A percentile compares a stretch with the other conserved stretches of the same genome.
phyloP scores from a whole-genome alignment of 495 filamentous ascomycete species.

The Rostrohypoxylon terebratum region DNA sequence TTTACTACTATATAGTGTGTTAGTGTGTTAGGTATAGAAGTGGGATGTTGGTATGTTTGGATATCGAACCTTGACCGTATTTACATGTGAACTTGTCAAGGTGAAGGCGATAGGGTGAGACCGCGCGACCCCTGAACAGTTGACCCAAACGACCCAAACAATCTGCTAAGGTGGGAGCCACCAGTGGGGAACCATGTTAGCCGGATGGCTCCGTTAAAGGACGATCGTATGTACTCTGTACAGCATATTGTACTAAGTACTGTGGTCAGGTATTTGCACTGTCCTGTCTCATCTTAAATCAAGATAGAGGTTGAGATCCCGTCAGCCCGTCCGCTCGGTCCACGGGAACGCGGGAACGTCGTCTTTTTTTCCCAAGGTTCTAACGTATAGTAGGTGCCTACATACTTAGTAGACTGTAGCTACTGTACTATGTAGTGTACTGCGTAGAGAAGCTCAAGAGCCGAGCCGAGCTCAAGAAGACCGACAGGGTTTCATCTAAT shows the following conservation, averaged over 20 bases:
- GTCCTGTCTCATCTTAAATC: background rate
- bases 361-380: background rate
- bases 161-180: conserved; percentile 25
- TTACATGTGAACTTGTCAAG: conserved; percentile 41
- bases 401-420: background rate
- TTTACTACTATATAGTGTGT: background rate
- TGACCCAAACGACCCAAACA: conserved; percentile 31
- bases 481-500: conserved; percentile 3
- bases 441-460: background rate
- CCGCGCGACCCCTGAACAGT: conserved; percentile 34
- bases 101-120: conserved; percentile 38
- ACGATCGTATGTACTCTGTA: conserved; percentile 12
- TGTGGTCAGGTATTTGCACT: background rate
- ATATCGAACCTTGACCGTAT: conserved; percentile 25
- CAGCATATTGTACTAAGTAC: background rate
- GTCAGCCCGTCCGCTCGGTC: conserved; percentile 17
- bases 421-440: too few species aligned
- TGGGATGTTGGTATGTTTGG: conserved; percentile 8
- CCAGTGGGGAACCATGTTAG: conserved; percentile 42
- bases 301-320: conserved; percentile 8
- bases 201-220: conserved; percentile 38
- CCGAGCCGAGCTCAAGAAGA: conserved; percentile 5
- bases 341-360: conserved; percentile 6
- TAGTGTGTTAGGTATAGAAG: background rate
- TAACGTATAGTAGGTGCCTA: background rate